phyloP scores from a whole-genome alignment of 179 eudicot species.

The Beta macrorhiza region DNA sequence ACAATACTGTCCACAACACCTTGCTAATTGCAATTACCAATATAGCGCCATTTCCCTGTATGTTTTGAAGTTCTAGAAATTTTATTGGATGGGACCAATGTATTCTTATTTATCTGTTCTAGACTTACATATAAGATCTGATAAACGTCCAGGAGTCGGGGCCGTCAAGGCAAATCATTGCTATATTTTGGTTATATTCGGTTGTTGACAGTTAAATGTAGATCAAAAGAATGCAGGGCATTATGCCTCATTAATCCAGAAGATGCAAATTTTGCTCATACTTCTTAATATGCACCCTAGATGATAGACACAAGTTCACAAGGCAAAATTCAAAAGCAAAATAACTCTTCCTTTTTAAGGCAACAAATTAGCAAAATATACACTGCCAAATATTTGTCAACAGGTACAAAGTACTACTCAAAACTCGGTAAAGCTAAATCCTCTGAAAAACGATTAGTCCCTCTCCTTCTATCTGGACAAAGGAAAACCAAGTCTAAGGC shows the following conservation, averaged over 20 bases:
- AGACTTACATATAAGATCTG: too few species aligned
- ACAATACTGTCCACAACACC: not conserved
- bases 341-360: not conserved
- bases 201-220: too few species aligned
- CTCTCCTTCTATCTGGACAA: not conserved
- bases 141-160: too few species aligned
- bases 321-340: not conserved
- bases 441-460: not conserved
- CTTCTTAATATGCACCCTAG: too few species aligned
- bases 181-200: too few species aligned
- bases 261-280: too few species aligned
- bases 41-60: not conserved
- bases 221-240: too few species aligned
- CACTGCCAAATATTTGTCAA: conserved; percentile 6
- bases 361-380: not conserved
- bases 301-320: not conserved
- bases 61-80: not conserved
- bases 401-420: not conserved
- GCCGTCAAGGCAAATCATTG: too few species aligned
- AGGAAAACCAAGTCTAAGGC: not conserved
- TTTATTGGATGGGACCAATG: too few species aligned
- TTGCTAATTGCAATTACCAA: not conserved
- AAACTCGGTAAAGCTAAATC: not conserved
- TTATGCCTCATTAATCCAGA: too few species aligned
- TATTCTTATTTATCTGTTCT: too few species aligned